These are phyloP conservation scores for Lagenaria siceraria DNA, from an alignment of 306 rosid species.

Conservation along the genomic window DNA sequence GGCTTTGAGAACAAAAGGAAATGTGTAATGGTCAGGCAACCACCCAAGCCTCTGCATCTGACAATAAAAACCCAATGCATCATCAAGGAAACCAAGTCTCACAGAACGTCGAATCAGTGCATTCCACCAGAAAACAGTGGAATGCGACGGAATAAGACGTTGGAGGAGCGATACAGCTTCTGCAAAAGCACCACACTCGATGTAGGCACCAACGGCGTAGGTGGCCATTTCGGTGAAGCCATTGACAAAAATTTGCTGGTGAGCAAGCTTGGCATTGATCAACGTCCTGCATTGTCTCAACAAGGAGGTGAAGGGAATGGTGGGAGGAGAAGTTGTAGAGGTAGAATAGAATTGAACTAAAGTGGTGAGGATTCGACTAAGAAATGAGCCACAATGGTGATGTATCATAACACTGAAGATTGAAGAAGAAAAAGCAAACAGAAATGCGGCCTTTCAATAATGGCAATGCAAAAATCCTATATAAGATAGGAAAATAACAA, in stretches of 20 bases:
- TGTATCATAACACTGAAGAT: background rate
- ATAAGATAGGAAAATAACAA: too few species aligned
- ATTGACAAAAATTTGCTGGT: slow-evolving; percentile 32
- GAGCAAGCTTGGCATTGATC: slow-evolving; percentile 29
- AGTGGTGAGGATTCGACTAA: background rate
- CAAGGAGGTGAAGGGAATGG: slow-evolving; percentile 6
- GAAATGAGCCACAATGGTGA: background rate
- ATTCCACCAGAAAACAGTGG: slow-evolving; percentile 65
- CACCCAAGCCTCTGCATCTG: slow-evolving; percentile 49
- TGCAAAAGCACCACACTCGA: slow-evolving; percentile 23
- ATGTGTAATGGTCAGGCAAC: slow-evolving; percentile 63
- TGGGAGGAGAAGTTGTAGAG: background rate
- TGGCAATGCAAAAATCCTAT: too few species aligned
- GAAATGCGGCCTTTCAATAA: too few species aligned
- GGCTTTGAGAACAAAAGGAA: slow-evolving; percentile 61
- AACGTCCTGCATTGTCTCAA: slow-evolving; percentile 32
- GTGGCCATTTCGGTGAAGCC: slow-evolving; percentile 16
- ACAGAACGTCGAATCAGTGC: slow-evolving; percentile 42
- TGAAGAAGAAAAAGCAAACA: background rate
- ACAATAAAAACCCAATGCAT: slow-evolving; percentile 25
- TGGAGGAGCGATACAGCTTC: slow-evolving; percentile 34
- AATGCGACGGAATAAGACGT: slow-evolving; percentile 25
- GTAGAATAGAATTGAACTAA: slow-evolving; percentile 1
- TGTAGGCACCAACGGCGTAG: slow-evolving; percentile 36
- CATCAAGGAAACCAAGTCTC: slow-evolving; percentile 14